A percentile compares a stretch with the other conserved stretches of the same genome.
Evolutionary conservation across 169 alveolate species (phyloP).

Genomic region (Eimeria acervulina): DNA sequence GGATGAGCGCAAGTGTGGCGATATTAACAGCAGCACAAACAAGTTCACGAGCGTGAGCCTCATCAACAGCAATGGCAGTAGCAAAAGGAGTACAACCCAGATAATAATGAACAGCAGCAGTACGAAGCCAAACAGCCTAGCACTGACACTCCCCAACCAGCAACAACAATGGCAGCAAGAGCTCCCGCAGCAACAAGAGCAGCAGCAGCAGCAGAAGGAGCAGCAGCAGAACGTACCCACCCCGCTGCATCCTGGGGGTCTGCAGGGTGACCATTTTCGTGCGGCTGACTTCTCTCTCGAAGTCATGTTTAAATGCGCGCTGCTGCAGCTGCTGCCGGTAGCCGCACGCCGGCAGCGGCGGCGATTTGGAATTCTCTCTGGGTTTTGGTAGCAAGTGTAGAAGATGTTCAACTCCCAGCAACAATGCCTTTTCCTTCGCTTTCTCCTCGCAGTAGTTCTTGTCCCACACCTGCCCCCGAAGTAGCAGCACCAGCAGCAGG

Average conservation of each 20-base stretch:
- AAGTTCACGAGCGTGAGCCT: too few relatives aligned
- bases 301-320: constrained; percentile 87
- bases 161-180: too few relatives aligned
- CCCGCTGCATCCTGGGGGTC: constrained; percentile 92
- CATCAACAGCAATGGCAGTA: too few relatives aligned
- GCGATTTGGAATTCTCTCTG: constrained; percentile 66
- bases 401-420: constrained; percentile 45
- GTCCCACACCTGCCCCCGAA: constrained; percentile 78
- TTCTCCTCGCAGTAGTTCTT: constrained; percentile 74
- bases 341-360: constrained; percentile 75
- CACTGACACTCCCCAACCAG: too few relatives aligned
- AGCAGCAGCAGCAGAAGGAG: not conserved
- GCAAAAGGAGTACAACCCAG: too few relatives aligned
- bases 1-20: not conserved
- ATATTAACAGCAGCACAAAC: not conserved
- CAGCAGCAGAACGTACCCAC: constrained; percentile 86
- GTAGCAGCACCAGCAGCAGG: not conserved
- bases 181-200: not conserved
- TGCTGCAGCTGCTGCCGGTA: constrained; percentile 87
- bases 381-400: constrained; percentile 77
- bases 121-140: too few relatives aligned
- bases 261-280: constrained; percentile 89
- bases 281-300: constrained; percentile 90
- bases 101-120: too few relatives aligned
- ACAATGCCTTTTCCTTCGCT: constrained; percentile 75